A percentile compares a stretch with the other conserved stretches of the same genome.
Evolutionary conservation across 2,329 filamentous ascomycete species (phyloP).

Genomic region (Colletotrichum sp.): DNA sequence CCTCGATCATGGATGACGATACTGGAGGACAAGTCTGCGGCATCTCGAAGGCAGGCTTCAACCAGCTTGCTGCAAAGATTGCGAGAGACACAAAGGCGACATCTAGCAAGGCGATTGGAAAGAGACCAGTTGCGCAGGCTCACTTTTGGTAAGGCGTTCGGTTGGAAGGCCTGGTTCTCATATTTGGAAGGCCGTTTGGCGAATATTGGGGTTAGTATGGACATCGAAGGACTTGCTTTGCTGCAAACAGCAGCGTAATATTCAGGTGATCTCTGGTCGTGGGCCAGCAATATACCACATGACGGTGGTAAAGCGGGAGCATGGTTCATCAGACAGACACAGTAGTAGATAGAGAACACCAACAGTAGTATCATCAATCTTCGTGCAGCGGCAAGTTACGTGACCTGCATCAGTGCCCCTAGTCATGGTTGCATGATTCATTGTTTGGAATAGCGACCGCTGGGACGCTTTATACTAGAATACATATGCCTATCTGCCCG

Average conservation of each 20-base stretch:
- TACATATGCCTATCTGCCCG: background rate
- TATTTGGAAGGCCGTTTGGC: background rate
- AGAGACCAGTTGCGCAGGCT: background rate
- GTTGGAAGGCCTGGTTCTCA: background rate
- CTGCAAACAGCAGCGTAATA: background rate
- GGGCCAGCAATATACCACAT: background rate
- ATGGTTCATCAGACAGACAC: background rate
- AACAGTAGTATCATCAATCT: background rate
- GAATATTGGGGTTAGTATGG: background rate
- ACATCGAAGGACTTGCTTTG: background rate
- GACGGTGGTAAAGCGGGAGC: background rate
- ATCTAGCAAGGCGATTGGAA: background rate
- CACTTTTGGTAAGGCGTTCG: slow-evolving; percentile 1
- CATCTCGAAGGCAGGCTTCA: slow-evolving; percentile 7
- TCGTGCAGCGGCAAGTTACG: background rate
- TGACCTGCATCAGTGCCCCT: background rate
- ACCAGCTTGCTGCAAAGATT: background rate
- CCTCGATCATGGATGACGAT: background rate
- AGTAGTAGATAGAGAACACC: background rate
- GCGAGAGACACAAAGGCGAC: background rate
- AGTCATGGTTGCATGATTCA: background rate
- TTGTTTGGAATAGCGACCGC: background rate
- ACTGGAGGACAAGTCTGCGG: background rate
- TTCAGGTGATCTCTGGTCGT: background rate
- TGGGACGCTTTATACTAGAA: background rate